Base-by-base conservation (phyloP, 176 grass and related monocot species). In the Oryza meridionalis region DNA sequence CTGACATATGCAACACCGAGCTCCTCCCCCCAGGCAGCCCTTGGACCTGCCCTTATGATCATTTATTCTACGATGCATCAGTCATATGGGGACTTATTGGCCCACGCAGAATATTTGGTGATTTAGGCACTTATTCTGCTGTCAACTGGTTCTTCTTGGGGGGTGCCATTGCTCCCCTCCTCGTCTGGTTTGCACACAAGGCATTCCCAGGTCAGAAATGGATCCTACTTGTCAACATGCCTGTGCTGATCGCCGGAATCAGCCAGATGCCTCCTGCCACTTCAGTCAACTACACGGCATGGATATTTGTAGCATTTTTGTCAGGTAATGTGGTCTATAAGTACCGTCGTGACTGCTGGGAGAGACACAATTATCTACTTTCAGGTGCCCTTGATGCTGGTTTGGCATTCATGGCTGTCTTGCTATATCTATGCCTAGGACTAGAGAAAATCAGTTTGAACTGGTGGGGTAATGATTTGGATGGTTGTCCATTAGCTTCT, bases 121-220 rank as follows among this genome's bases (percentile, higher is more conserved):
- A 95, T 77, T 79, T 98, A 3, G 93, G 96, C 59, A 85, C 67
- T 49, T 98, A 95, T 83, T 95, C 93, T 0, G 93, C 96, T 3
- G 67, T 95, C 2, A 98, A 98, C 85, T 98, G 96, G 96, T 98
- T 95, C 80, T 98, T 98, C 87, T 77, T 98, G 80, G 87, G 69
- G 3, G 96, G 96, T 22, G 96, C 96, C 19, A 82, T 98, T 17
- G 96, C 90, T 0, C 96, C 95, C 13, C 9, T 95, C 53, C 83
- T 95, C 17, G 91, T 98, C 47, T 98, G 90, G 90, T 24, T 93
- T 40, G 92, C 93, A 1, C 93, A 95, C 64, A 93, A 88, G 77
- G 90, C 87, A 3, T 98, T 93, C 80, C 96, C 96, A 5, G 11
- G 45, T 11, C 86, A 93, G 73, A 82, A 24, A n/a, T 98, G 96